A percentile compares a stretch with the other conserved stretches of the same genome.
Evolutionary conservation across 2,329 filamentous ascomycete genomes (phyloP).

Genomic region (Ophiostoma angusticollis): DNA sequence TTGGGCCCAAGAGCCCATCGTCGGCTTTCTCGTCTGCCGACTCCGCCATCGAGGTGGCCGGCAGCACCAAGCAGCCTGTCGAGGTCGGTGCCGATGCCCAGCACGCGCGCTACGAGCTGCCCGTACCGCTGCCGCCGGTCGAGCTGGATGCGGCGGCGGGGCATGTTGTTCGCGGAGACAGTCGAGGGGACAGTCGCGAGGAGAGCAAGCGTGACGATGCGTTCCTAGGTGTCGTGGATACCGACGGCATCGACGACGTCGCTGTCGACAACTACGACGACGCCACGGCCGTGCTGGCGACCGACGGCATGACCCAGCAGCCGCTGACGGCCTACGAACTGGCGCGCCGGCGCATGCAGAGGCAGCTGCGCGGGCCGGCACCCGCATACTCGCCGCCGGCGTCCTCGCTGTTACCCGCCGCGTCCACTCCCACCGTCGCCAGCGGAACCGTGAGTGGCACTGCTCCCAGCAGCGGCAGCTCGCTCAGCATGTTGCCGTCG

Average conservation of each 20-base stretch:
- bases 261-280: constrained; percentile 13
- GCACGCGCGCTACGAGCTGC: constrained; percentile 40
- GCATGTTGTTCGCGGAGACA: neutral
- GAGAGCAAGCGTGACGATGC: constrained; percentile 1
- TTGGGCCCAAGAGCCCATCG: constrained; percentile 24
- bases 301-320: constrained; percentile 26
- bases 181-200: neutral
- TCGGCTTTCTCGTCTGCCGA: constrained; percentile 30
- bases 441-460: too few relatives aligned
- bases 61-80: constrained; percentile 22
- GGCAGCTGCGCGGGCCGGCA: constrained; percentile 36
- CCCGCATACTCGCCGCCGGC: constrained; percentile 34
- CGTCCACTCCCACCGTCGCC: too few relatives aligned
- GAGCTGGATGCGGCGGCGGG: constrained; percentile 33
- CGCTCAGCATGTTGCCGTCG: constrained; percentile 32
- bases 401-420: too few relatives aligned
- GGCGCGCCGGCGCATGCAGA: constrained; percentile 36
- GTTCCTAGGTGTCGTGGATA: neutral
- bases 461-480: constrained; percentile 19
- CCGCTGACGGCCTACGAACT: constrained; percentile 36
- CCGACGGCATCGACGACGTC: constrained; percentile 2
- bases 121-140: constrained; percentile 31
- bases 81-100: constrained; percentile 30
- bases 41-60: constrained; percentile 15
- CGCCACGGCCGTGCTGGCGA: constrained; percentile 27